These are phyloP conservation scores for Sideroxylon spinosum DNA, from an alignment of 179 eudicot genomes.

Conservation along the genomic window DNA sequence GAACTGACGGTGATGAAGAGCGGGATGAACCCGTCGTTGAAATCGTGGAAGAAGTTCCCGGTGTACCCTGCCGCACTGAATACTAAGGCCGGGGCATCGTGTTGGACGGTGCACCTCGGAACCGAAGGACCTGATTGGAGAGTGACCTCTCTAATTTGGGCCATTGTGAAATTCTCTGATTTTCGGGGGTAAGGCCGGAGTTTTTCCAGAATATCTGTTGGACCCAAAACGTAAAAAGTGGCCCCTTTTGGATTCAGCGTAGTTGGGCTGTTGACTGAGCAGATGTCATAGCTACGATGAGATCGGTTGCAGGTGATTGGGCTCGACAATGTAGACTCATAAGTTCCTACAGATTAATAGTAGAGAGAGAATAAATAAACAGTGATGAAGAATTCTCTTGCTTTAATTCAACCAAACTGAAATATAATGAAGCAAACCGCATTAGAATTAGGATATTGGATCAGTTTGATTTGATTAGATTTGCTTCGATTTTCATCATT, in stretches of 20 bases:
- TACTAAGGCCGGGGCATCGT: slow-evolving; percentile 42
- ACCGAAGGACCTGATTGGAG: slow-evolving; percentile 30
- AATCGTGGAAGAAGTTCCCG: slow-evolving; percentile 48
- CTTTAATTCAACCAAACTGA: not conserved
- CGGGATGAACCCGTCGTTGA: slow-evolving; percentile 50
- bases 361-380: too few relatives aligned
- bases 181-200: slow-evolving; percentile 50
- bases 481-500: not conserved
- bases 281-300: slow-evolving; percentile 36
- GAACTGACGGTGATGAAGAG: slow-evolving; percentile 48
- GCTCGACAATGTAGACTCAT: not conserved
- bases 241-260: slow-evolving; percentile 37
- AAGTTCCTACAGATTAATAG: too few relatives aligned
- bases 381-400: not conserved
- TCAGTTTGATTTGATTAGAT: too few relatives aligned
- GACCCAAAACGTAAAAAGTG: slow-evolving; percentile 31
- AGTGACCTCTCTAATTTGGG: slow-evolving; percentile 31
- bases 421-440: too few relatives aligned
- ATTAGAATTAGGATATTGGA: too few relatives aligned
- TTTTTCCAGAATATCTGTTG: slow-evolving; percentile 16
- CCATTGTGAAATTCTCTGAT: slow-evolving; percentile 29
- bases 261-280: slow-evolving; percentile 42
- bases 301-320: slow-evolving; percentile 43
- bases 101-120: slow-evolving; percentile 37
- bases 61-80: slow-evolving; percentile 52